phyloP scores from a whole-genome alignment of 495 filamentous ascomycete genomes.

The Podospora sp. region DNA sequence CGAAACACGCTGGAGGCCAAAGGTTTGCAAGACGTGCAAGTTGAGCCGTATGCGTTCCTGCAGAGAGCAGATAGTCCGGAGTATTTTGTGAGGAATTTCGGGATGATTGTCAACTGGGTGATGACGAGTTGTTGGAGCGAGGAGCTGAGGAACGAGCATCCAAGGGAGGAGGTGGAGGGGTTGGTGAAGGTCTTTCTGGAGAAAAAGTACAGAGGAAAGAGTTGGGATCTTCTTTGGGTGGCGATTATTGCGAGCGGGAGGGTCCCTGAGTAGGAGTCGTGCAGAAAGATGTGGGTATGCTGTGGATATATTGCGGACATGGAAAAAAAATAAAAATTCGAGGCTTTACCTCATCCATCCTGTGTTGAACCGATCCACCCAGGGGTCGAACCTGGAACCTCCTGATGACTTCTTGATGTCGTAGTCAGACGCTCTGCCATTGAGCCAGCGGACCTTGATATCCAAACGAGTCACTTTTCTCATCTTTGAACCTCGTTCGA shows the following conservation, averaged over 20 bases:
- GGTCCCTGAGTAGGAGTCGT: conserved; percentile 24
- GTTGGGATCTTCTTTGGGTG: conserved; percentile 43
- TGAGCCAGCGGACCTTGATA: neutral
- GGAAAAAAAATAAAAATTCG: neutral
- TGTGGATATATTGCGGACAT: neutral
- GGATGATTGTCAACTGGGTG: conserved; percentile 44
- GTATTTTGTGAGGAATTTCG: conserved; percentile 34
- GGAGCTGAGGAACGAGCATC: conserved; percentile 38
- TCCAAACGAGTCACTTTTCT: neutral
- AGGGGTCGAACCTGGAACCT: neutral
- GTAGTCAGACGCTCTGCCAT: neutral
- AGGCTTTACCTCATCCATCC: neutral
- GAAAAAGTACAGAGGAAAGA: conserved; percentile 38
- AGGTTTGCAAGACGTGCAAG: conserved; percentile 41
- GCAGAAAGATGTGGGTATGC: neutral
- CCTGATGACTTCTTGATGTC: neutral
- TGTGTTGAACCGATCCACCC: neutral
- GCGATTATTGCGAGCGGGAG: conserved; percentile 38
- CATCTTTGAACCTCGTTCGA: neutral
- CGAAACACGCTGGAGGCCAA: conserved; percentile 31
- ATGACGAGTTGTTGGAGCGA: conserved; percentile 42
- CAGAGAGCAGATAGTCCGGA: conserved; percentile 34
- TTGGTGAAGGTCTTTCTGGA: conserved; percentile 38
- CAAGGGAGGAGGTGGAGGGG: conserved; percentile 35
- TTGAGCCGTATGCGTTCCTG: conserved; percentile 33